Base-by-base conservation (phyloP, 163 green algal species). In the Picocystis sp. region DNA sequence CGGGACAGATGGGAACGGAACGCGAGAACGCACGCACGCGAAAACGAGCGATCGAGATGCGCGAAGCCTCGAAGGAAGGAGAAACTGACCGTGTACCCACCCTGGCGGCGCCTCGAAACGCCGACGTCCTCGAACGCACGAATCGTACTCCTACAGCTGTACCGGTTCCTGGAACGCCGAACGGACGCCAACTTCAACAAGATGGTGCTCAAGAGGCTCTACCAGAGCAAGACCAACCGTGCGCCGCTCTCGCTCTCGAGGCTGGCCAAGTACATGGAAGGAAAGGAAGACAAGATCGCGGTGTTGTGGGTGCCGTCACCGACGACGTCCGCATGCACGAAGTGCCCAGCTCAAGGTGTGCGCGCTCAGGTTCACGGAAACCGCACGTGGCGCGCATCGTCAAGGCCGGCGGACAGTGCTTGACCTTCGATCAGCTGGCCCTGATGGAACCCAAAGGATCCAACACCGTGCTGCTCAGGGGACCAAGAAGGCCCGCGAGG, bases 341-440 rank as follows among this genome's bases (percentile, higher is more conserved):
- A 57, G 78, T 96, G 53, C 85, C 89, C 92, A 93, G 78, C 71
- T 99, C 57, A 75, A 73, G 45, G 78, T 99, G 45, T 79, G 63
- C 54, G 87, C 87, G 10, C 76, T 99, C 58, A 74, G 80, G 50
- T 87, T 98, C 71, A 97, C 91, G 43, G 84, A 94, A 76, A 97
- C 82, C 42, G 91, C 91, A 6, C 81, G 88, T 50, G n/a, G 89
- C 90, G 41, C 82, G 90, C 63, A 98, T 99, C 65, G 49, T 91
- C 50, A 92, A 94, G 83, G 84, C 84, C 42, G 91, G 91, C 55
- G 91, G 91, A 55, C 83, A 97, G 87, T 83, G 76, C 71, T 58
- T 97, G 63, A 98, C 91, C 15, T 96, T 99, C 60, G 91, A 99
- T 68, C 86, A 99, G 86, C 85, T 99, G 57, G 91, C 91, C 6